phyloP scores from a whole-genome alignment of 2,329 filamentous ascomycete genomes.

The Furcasterigmium sp. region DNA sequence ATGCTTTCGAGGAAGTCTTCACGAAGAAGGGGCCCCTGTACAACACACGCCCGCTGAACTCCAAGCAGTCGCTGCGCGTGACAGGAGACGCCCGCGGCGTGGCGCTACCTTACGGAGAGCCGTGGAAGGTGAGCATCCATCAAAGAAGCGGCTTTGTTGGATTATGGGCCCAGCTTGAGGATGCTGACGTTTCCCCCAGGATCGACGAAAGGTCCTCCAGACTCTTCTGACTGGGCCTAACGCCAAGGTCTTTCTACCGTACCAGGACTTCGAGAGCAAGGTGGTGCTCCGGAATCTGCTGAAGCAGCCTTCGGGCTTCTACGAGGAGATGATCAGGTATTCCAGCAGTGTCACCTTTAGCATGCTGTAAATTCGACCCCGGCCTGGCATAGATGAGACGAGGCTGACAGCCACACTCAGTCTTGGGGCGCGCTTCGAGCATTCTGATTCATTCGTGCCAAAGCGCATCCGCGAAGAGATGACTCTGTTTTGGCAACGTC shows the following conservation, averaged over 20 bases:
- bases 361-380: conserved; percentile 1
- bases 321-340: neutral
- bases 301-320: neutral
- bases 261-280: conserved; percentile 2
- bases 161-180: neutral
- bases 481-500: neutral
- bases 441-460: neutral
- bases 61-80: neutral
- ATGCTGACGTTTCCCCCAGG: neutral
- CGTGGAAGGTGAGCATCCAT: neutral
- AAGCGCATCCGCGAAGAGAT: conserved; percentile 1
- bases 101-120: neutral
- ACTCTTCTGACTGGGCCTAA: neutral
- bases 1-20: neutral
- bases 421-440: neutral
- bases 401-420: no score
- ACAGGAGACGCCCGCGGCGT: neutral
- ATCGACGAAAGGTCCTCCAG: neutral
- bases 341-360: conserved; percentile 6
- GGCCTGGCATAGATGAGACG: no score
- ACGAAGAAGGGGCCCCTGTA: neutral
- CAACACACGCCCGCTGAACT: neutral
- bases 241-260: neutral
- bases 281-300: neutral
- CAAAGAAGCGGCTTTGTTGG: neutral